phyloP scores from a whole-genome alignment of 257 asterid genomes.

The Handroanthus guayacan region DNA sequence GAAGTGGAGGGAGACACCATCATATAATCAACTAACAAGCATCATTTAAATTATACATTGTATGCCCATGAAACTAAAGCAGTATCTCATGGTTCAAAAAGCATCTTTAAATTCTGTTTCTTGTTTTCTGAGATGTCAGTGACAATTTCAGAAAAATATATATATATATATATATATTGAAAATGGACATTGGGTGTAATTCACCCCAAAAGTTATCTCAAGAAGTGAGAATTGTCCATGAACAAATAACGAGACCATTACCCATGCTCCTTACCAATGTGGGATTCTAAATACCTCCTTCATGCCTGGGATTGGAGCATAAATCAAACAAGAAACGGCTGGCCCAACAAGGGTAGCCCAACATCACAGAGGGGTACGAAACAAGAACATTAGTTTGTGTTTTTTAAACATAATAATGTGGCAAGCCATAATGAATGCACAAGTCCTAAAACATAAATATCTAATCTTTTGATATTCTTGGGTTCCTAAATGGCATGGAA shows the following conservation, averaged over 20 bases:
- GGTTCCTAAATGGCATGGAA: neutral
- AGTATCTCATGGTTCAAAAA: constrained; percentile 1
- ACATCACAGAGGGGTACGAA: too few relatives aligned
- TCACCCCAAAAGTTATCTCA: too few relatives aligned
- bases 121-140: neutral
- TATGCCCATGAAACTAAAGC: neutral
- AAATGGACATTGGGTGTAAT: too few relatives aligned
- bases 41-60: neutral
- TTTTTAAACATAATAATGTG: neutral
- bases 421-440: constrained; percentile 8
- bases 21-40: neutral
- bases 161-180: neutral
- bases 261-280: too few relatives aligned
- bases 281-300: too few relatives aligned
- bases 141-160: neutral
- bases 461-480: neutral
- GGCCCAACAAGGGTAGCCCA: too few relatives aligned
- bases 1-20: constrained; percentile 3
- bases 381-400: neutral
- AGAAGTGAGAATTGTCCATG: too few relatives aligned
- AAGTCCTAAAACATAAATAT: neutral
- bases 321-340: too few relatives aligned
- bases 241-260: too few relatives aligned
- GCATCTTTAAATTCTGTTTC: neutral
- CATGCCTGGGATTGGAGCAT: too few relatives aligned